A percentile compares a stretch with the other conserved stretches of the same genome.
Evolutionary conservation across 2,329 filamentous ascomycete species (phyloP).

Genomic region (Chalaropsis thielavioides): DNA sequence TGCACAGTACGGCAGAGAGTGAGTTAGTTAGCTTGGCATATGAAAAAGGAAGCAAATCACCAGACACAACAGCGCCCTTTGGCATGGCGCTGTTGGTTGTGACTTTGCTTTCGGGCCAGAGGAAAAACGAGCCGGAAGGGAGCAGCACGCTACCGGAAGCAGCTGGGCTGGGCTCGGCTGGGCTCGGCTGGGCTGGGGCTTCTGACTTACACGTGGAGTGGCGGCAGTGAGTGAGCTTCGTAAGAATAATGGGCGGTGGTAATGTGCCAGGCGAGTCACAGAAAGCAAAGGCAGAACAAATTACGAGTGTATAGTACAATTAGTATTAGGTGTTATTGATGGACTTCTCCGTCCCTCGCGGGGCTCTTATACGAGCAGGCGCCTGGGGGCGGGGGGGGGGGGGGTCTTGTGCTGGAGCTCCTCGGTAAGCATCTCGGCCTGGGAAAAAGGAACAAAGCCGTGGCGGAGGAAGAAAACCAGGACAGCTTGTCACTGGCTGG

Average conservation of each 20-base stretch:
- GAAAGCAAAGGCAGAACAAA: too few relatives aligned
- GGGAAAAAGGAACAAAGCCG: neutral
- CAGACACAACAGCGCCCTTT: neutral
- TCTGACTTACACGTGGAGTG: neutral
- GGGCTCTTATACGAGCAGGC: too few relatives aligned
- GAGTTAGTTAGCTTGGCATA: neutral
- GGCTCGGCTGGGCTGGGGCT: neutral
- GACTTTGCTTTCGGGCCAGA: slow-evolving; percentile 5
- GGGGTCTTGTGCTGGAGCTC: neutral
- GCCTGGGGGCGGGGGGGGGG: too few relatives aligned
- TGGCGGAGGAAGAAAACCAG: neutral
- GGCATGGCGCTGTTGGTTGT: neutral
- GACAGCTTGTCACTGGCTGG: neutral
- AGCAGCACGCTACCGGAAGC: neutral
- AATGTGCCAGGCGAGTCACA: neutral
- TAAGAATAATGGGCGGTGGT: neutral
- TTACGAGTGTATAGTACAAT: too few relatives aligned
- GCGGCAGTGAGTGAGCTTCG: neutral
- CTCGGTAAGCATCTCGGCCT: slow-evolving; percentile 11
- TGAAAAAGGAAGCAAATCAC: neutral
- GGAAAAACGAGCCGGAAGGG: slow-evolving; percentile 1
- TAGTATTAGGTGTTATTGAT: too few relatives aligned
- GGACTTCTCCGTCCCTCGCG: too few relatives aligned
- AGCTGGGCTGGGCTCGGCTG: neutral
- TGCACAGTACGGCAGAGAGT: too few relatives aligned